These are phyloP conservation scores for Pseudogymnoascus sp. DNA, from an alignment of 2,329 filamentous ascomycete species.

Conservation along the genomic window DNA sequence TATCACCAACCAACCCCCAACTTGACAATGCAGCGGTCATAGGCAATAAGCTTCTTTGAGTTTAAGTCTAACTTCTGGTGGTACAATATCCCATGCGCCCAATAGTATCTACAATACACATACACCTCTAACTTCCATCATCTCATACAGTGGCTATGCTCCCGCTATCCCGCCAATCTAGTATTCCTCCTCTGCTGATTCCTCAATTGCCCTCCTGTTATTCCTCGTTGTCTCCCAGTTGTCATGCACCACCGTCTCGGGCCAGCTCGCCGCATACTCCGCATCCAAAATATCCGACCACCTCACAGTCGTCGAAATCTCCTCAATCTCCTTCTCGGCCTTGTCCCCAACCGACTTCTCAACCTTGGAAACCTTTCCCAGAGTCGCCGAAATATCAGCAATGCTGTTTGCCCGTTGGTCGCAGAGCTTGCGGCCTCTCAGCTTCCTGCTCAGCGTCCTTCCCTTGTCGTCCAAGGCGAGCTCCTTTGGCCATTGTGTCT, in stretches of 20 bases:
- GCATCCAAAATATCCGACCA: slow-evolving; percentile 33
- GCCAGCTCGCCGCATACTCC: slow-evolving; percentile 33
- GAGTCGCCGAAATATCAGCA: slow-evolving; percentile 55
- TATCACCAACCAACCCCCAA: not conserved
- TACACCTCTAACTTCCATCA: not conserved
- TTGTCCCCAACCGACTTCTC: slow-evolving; percentile 8
- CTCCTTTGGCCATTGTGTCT: slow-evolving; percentile 51
- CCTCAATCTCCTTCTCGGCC: slow-evolving; percentile 11
- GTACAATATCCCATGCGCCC: slow-evolving; percentile 4
- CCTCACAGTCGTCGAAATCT: slow-evolving; percentile 22
- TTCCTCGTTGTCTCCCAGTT: slow-evolving; percentile 14
- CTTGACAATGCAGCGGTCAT: not conserved
- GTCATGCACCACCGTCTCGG: slow-evolving; percentile 29
- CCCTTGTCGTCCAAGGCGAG: slow-evolving; percentile 30
- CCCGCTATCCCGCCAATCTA: not conserved
- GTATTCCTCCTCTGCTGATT: not conserved
- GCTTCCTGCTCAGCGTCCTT: slow-evolving; percentile 20
- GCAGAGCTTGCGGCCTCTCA: slow-evolving; percentile 47
- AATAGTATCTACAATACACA: slow-evolving; percentile 7
- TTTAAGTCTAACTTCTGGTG: slow-evolving; percentile 3
- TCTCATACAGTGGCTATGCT: not conserved
- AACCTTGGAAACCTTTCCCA: slow-evolving; percentile 26
- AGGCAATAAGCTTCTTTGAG: not conserved
- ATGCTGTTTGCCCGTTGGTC: slow-evolving; percentile 55
- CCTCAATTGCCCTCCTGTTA: slow-evolving; percentile 10